Percentiles rank a stretch among this genome's conserved stretches.
Evolutionary conservation across 1,284 basidiomycete species (phyloP).

Genomic region (Microbotryum scabiosae): DNA sequence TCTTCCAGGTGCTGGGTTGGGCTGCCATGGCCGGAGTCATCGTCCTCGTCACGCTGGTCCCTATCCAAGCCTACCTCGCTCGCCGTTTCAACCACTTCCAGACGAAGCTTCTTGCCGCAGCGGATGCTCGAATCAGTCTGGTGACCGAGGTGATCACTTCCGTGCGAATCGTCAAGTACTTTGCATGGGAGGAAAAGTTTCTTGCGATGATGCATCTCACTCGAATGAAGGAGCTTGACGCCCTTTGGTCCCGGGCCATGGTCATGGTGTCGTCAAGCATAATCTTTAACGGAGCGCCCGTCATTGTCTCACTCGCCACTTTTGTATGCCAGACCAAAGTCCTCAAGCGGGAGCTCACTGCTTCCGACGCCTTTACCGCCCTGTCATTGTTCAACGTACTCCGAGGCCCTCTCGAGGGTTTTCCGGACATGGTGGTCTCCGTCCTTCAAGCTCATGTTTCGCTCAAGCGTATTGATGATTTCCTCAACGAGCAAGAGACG

Average conservation of each 20-base stretch:
- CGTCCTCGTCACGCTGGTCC: slow-evolving; percentile 37
- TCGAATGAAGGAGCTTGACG: slow-evolving; percentile 43
- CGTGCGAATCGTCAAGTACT: slow-evolving; percentile 44
- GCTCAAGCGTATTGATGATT: slow-evolving; percentile 42
- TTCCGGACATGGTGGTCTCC: slow-evolving; percentile 42
- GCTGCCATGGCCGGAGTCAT: slow-evolving; percentile 45
- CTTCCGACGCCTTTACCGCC: slow-evolving; percentile 47
- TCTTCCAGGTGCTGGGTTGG: slow-evolving; percentile 44
- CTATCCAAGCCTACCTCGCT: slow-evolving; percentile 42
- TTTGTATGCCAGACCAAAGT: slow-evolving; percentile 42
- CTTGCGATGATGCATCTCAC: slow-evolving; percentile 45
- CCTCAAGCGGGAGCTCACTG: slow-evolving; percentile 39
- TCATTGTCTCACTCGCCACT: slow-evolving; percentile 28
- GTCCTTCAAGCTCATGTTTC: slow-evolving; percentile 45
- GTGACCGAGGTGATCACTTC: slow-evolving; percentile 49
- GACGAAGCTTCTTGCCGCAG: slow-evolving; percentile 44
- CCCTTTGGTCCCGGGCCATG: slow-evolving; percentile 43
- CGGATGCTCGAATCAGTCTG: slow-evolving; percentile 48
- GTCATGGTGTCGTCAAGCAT: slow-evolving; percentile 42
- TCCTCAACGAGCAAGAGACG: slow-evolving; percentile 49
- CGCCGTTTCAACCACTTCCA: slow-evolving; percentile 45
- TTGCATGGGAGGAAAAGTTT: slow-evolving; percentile 45
- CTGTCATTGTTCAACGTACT: slow-evolving; percentile 50
- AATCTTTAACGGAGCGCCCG: slow-evolving; percentile 37
- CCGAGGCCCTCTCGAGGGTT: slow-evolving; percentile 37